Evolutionary conservation across 495 filamentous ascomycete species (phyloP).

Genomic region (Opeltia flavorubescens): DNA sequence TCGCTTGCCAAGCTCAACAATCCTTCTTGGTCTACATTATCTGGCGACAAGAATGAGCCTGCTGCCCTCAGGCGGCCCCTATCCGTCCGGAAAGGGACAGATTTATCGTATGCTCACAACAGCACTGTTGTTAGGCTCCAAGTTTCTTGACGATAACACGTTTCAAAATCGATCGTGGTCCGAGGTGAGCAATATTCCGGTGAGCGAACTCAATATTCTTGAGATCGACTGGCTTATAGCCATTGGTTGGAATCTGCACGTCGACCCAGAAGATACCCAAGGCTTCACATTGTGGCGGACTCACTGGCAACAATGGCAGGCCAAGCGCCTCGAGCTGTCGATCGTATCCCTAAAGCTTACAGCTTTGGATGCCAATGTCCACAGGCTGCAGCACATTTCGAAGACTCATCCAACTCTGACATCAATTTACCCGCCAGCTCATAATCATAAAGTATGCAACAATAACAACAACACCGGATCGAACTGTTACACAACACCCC

Average conservation of each 20-base stretch:
- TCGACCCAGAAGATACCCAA: conserved; percentile 66
- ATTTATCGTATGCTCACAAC: conserved; percentile 88
- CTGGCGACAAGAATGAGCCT: conserved; percentile 68
- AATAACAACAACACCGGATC: conserved; percentile 20
- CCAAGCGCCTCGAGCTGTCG: conserved; percentile 41
- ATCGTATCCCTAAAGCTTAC: conserved; percentile 45
- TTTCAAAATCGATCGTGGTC: conserved; percentile 99
- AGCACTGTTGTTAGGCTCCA: conserved; percentile 80
- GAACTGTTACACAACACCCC: conserved; percentile 34
- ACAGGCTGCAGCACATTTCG: conserved; percentile 18
- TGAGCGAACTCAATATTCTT: conserved; percentile 74
- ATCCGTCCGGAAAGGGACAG: conserved; percentile 49
- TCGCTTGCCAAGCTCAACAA: conserved; percentile 86
- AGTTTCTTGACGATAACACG: conserved; percentile 97
- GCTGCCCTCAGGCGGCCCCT: conserved; percentile 44
- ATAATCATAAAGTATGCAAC: conserved; percentile 18
- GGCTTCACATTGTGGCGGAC: conserved; percentile 72
- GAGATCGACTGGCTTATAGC: conserved; percentile 84
- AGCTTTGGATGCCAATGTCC: conserved; percentile 45
- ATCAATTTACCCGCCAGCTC: conserved; percentile 9
- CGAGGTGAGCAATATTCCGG: conserved; percentile 86
- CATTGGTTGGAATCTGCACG: conserved; percentile 78
- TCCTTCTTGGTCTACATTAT: conserved; percentile 85
- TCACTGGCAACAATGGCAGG: conserved; percentile 72
- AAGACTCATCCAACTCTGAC: conserved; percentile 20